phyloP scores from a whole-genome alignment of 2,329 filamentous ascomycete species.

The Mariannaea elegans region DNA sequence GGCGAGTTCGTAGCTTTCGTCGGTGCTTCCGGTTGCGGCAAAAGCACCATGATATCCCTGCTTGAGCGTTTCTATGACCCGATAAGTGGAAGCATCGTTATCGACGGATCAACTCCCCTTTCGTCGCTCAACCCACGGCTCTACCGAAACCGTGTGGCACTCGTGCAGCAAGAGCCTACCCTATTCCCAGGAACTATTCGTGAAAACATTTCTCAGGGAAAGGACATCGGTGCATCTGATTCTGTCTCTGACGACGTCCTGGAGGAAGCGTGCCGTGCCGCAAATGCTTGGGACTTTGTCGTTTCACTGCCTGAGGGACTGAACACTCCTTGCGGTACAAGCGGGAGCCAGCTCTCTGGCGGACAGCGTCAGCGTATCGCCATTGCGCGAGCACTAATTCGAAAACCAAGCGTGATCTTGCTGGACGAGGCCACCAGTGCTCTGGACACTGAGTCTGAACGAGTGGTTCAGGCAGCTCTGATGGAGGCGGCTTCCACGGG shows the following conservation, averaged over 20 bases:
- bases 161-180: conserved; percentile 17
- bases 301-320: conserved; percentile 14
- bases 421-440: conserved; percentile 16
- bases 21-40: neutral
- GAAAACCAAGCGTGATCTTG: conserved; percentile 12
- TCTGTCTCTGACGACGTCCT: neutral
- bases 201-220: conserved; percentile 14
- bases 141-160: conserved; percentile 7
- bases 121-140: conserved; percentile 1
- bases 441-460: conserved; percentile 18
- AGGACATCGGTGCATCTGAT: neutral
- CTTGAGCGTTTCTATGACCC: conserved; percentile 10
- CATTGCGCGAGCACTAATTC: neutral
- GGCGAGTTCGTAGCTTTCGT: conserved; percentile 12
- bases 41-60: conserved; percentile 4
- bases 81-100: neutral
- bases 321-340: conserved; percentile 3
- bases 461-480: conserved; percentile 8
- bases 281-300: conserved; percentile 20
- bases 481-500: conserved; percentile 1
- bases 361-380: conserved; percentile 14
- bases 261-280: conserved; percentile 12
- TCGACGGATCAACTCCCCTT: neutral
- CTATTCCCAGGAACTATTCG: conserved; percentile 15
- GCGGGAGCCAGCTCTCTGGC: conserved; percentile 17